These are phyloP conservation scores for Globisporangium nunn DNA, from an alignment of 352 stramenopile genomes.

Conservation along the genomic window DNA sequence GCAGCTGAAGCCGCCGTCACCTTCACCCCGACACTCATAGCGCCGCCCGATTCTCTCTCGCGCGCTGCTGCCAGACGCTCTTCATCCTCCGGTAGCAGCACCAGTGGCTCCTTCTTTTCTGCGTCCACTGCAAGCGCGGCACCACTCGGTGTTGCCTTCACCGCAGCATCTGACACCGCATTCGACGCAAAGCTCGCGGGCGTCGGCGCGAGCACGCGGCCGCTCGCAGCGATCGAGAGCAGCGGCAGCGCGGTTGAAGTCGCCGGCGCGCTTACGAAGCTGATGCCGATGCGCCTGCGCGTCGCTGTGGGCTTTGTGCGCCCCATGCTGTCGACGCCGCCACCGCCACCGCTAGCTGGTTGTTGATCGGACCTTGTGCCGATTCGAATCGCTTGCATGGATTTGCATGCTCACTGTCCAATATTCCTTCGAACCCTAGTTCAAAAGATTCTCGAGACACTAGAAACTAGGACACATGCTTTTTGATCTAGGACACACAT, in stretches of 20 bases:
- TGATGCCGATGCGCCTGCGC: slow-evolving; percentile 20
- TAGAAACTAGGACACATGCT: no score
- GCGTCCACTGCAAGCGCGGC: no score
- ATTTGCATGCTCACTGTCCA: no score
- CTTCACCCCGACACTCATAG: not conserved
- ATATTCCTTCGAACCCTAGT: no score
- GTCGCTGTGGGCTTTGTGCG: slow-evolving; percentile 26
- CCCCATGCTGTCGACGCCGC: slow-evolving; percentile 18
- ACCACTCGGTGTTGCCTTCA: not conserved
- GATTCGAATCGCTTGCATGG: no score
- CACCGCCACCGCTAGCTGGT: no score
- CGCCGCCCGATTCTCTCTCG: not conserved
- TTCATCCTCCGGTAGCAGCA: not conserved
- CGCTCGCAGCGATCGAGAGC: not conserved
- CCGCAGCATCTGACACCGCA: no score
- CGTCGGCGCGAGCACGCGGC: not conserved
- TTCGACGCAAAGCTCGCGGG: not conserved
- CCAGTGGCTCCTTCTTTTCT: not conserved
- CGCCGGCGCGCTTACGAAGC: slow-evolving; percentile 5
- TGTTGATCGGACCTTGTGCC: no score
- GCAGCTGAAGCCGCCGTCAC: not conserved
- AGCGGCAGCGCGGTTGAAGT: slow-evolving; percentile 2
- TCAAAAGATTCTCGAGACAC: no score
- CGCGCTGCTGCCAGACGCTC: not conserved
- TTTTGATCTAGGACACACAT: no score